Evolutionary conservation across 768 basidiomycete genomes (phyloP).

Genomic region (Pluteus cervinus): DNA sequence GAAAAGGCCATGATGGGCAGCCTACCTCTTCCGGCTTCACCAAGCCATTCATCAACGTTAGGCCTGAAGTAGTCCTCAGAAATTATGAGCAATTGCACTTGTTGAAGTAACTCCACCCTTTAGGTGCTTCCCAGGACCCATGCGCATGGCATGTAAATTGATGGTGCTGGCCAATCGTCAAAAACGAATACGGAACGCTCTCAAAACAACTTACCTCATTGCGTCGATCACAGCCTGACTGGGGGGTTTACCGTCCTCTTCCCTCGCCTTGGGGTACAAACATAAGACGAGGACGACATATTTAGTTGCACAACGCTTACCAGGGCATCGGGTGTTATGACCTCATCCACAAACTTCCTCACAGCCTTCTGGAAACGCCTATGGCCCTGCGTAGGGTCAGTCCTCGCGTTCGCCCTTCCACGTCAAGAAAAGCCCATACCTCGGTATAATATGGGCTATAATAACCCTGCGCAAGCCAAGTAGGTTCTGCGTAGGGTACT

Average conservation of each 20-base stretch:
- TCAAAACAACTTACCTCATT: slow-evolving; percentile 46
- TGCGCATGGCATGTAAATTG: slow-evolving; percentile 84
- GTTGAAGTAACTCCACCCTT: slow-evolving; percentile 26
- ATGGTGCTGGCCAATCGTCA: slow-evolving; percentile 56
- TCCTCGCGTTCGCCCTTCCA: slow-evolving; percentile 9
- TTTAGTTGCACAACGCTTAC: slow-evolving; percentile 20
- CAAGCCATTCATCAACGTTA: slow-evolving; percentile 70
- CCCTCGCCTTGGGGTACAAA: slow-evolving; percentile 54
- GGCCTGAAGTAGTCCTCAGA: slow-evolving; percentile 29
- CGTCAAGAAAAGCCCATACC: slow-evolving; percentile 33
- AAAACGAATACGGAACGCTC: slow-evolving; percentile 27
- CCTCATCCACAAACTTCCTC: slow-evolving; percentile 69
- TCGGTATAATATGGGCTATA: slow-evolving; percentile 75
- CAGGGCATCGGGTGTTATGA: slow-evolving; percentile 50
- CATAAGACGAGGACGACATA: slow-evolving; percentile 3
- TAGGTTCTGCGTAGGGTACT: slow-evolving; percentile 90
- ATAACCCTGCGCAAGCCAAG: slow-evolving; percentile 66
- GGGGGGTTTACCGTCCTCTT: slow-evolving; percentile 88
- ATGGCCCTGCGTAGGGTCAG: slow-evolving; percentile 60
- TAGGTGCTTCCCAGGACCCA: slow-evolving; percentile 91
- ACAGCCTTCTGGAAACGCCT: slow-evolving; percentile 54
- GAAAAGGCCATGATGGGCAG: slow-evolving; percentile 1
- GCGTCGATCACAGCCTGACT: slow-evolving; percentile 70
- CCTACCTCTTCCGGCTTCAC: slow-evolving; percentile 73
- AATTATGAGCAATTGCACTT: background rate